Base-by-base conservation (phyloP, 2,329 filamentous ascomycete species). In the Colletotrichum abscissum region DNA sequence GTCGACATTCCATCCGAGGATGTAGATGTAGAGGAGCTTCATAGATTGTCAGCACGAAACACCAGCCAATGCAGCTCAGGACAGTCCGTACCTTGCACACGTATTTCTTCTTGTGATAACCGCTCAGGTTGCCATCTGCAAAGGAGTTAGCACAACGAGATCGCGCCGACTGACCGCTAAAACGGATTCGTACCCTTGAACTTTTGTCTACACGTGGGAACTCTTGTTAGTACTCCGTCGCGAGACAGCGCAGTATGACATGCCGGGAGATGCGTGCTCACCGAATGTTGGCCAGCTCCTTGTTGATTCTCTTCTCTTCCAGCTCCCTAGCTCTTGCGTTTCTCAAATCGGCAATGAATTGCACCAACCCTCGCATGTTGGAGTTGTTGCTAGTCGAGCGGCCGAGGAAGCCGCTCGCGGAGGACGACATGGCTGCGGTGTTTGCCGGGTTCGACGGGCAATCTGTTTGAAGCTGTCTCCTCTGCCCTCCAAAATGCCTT, bases 81-180 rank as follows among this genome's bases (percentile, higher is more conserved):
- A 6, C 65, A 26, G 59, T 24, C 16, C 81, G 68, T 85, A 91
- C 90, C 88, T 99, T 99, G 94, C 97, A 99, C 77, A 99, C 97
- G 82, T 99, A 99, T 93, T 99, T 99, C 90, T 99, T 99, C 88
- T 97, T 98, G 88, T 98, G 95, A 82, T 99, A 99, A 77, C 97
- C 97, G 81, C 93, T 98, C 72, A 99, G 87, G 81, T 90, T 97
- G 76, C 95, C 95, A 82, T 97, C 94, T 92, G 75, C 72, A 69
- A n/a, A 60, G 58, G 56, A 71, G 83, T 76, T 79, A 83, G 80
- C 72, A 62, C 69, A 19, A 11, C 30, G 30, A 74, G 35, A 54
- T 24, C 33, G 49, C 46, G 42, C 58, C 62, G 65, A 67, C 49
- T 67, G 22, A 64, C 11, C 55, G 52, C 64, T 67, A 33, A 22